These are phyloP conservation scores for Volvox africanus DNA, from an alignment of 139 green algal species.

Conservation along the genomic window DNA sequence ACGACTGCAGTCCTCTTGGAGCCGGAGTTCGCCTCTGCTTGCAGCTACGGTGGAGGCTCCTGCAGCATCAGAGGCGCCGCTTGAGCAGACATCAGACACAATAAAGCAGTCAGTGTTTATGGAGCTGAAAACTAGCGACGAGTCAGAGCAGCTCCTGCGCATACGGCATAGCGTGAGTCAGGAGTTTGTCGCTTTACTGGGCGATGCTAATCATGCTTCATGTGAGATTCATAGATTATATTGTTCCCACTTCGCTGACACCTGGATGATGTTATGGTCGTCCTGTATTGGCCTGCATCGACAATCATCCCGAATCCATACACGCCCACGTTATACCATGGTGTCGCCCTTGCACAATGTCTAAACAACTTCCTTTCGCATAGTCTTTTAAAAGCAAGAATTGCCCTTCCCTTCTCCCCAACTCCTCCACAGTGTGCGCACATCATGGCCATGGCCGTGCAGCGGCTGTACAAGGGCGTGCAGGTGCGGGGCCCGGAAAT, in stretches of 20 bases:
- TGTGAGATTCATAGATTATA: too few species aligned
- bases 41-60: conserved; percentile 27
- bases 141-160: conserved; percentile 84
- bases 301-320: too few species aligned
- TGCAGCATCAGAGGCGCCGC: neutral
- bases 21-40: neutral
- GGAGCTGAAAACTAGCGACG: conserved; percentile 79
- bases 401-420: neutral
- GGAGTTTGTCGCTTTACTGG: too few species aligned
- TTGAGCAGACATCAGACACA: neutral
- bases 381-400: neutral
- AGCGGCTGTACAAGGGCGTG: conserved; percentile 89
- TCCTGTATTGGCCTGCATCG: too few species aligned
- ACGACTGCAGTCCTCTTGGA: neutral
- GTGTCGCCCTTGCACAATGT: neutral
- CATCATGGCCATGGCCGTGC: conserved; percentile 98
- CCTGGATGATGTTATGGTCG: too few species aligned
- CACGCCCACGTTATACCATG: too few species aligned
- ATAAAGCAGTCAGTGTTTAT: conserved; percentile 45
- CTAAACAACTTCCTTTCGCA: too few species aligned
- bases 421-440: conserved; percentile 90
- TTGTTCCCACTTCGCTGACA: too few species aligned
- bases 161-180: conserved; percentile 89
- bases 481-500: conserved; percentile 25
- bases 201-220: too few species aligned